Percentiles rank a stretch among this genome's conserved stretches.
These are phyloP conservation scores for Filobasidium wieringae DNA, from an alignment of 768 basidiomycete species.

Conservation along the genomic window DNA sequence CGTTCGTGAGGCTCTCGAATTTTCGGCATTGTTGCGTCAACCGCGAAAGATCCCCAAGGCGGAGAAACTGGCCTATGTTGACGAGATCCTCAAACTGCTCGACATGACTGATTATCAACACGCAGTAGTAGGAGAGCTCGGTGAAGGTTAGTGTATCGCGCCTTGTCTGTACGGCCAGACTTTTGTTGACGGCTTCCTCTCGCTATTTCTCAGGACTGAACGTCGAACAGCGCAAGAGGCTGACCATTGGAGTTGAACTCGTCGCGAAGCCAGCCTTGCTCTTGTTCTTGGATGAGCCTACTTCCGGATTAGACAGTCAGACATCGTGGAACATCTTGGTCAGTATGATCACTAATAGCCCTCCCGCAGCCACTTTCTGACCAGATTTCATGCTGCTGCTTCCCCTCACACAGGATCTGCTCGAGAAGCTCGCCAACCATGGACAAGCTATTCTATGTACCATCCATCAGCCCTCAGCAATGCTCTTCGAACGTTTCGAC, in stretches of 20 bases:
- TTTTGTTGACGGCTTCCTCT: neutral
- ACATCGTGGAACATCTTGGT: conserved; percentile 77
- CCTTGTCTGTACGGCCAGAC: neutral
- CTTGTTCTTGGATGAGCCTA: conserved; percentile 45
- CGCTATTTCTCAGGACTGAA: conserved; percentile 31
- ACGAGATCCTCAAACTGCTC: conserved; percentile 41
- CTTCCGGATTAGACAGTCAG: conserved; percentile 56
- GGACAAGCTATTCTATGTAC: conserved; percentile 35
- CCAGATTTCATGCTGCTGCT: conserved; percentile 61
- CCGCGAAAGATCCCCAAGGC: conserved; percentile 33
- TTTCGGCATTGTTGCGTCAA: conserved; percentile 42
- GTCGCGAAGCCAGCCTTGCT: conserved; percentile 41
- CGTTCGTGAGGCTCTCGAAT: conserved; percentile 42
- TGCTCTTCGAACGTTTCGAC: conserved; percentile 77
- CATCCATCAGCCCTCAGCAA: conserved; percentile 48
- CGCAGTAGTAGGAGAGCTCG: conserved; percentile 37
- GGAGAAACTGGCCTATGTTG: conserved; percentile 42
- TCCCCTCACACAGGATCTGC: conserved; percentile 27
- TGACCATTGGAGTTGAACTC: conserved; percentile 41
- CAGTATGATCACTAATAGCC: no score
- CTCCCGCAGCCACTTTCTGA: conserved; percentile 54
- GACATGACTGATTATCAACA: conserved; percentile 39
- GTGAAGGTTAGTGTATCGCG: no score
- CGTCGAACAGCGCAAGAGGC: conserved; percentile 25
- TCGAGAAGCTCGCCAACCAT: conserved; percentile 41